Conservation (phyloP, 352 stramenopile genomes). For the Globisporangium emineosum region DNA sequence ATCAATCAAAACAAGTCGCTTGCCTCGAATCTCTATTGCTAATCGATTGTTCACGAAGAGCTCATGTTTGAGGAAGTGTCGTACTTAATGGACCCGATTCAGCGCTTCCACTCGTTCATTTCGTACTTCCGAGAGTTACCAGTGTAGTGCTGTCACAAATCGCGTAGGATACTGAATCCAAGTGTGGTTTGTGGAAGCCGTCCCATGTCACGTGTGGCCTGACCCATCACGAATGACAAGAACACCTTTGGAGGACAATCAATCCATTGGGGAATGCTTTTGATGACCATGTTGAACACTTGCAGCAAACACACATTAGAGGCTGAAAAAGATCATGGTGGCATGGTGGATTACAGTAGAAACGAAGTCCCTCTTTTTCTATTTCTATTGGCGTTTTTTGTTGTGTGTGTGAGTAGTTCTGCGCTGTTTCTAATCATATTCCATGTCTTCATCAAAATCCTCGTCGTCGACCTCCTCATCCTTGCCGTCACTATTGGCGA, state of each 20-base stretch:
- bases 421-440: slow-evolving; percentile 48
- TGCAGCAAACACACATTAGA: not conserved
- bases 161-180: not conserved
- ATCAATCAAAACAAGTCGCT: not conserved
- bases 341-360: slow-evolving; percentile 6
- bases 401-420: not conserved
- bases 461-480: slow-evolving; percentile 58
- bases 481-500: slow-evolving; percentile 49
- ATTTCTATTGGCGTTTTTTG: slow-evolving; percentile 17
- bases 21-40: too few species aligned
- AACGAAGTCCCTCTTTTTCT: slow-evolving; percentile 18
- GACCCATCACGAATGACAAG: not conserved
- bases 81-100: slow-evolving; percentile 12
- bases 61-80: not conserved
- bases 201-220: not conserved
- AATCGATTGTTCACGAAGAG: not conserved
- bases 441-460: slow-evolving; percentile 66
- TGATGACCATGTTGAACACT: not conserved
- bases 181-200: not conserved
- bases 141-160: slow-evolving; percentile 11
- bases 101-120: not conserved
- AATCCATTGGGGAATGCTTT: not conserved
- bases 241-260: not conserved
- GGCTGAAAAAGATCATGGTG: not conserved
- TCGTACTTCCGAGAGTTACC: not conserved